Evolutionary conservation across 1,139 yeast genomes (phyloP), one percentile per base, ranked within the genome.

Genomic region (Hansenula sp.): DNA sequence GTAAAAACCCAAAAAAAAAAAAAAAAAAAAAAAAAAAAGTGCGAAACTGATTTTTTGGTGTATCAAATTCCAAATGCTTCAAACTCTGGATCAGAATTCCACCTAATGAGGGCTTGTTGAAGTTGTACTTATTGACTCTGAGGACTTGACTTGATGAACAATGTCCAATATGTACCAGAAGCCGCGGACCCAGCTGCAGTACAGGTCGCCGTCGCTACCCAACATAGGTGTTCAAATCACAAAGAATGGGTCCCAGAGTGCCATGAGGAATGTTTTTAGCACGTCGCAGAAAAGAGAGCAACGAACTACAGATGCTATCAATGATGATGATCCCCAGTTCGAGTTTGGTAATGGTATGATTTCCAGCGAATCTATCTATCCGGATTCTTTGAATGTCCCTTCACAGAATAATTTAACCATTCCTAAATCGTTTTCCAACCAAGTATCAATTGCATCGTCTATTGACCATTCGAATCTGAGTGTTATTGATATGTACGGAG

Each of bases 401-500:
- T 13, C 26, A 7, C 8, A 21, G 24, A 21, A 31, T 21, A 20
- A 34, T 4, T 21, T 27, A 7, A 20, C 37, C 8, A 34, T 33
- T n/a, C 31, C 44, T 3, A 37, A 41, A 21, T 38, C 38, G 12
- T 29, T 35, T 32, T 31, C 40, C 32, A 31, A 32, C 39, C 43
- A 29, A 29, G 12, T 31, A 4, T 37, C 39, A 9, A 3, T 40
- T 13, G 22, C 32, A 6, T 37, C 39, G 2, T 39, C 40, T 27
- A 14, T 33, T 27, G 44, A 31, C 31, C 46, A 25, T 17, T 51
- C 53, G 22, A 42, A 44, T 26, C 36, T 51, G 28, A 52, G 57
- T 31, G 45, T 53, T 16, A 50, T 53, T 12, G 57, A 52, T 21
- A 44, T 53, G 52, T 53, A 53, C 34, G 47, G 51, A 2, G 55